phyloP scores from a whole-genome alignment of 2,329 filamentous ascomycete species.

The Monilinia vaccinii-corymbosi region DNA sequence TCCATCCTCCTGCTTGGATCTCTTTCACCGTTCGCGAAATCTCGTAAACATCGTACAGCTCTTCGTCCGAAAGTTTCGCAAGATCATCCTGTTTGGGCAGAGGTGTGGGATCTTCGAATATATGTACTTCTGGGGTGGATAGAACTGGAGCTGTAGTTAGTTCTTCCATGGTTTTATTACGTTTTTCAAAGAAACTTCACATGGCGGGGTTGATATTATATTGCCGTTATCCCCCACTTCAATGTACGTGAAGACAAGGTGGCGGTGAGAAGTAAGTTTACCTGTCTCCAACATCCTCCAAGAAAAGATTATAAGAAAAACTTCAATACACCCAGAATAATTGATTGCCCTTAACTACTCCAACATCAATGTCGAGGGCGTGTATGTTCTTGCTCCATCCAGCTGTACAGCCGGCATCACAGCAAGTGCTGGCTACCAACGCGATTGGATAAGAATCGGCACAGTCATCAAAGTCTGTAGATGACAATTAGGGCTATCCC shows the following conservation, averaged over 20 bases:
- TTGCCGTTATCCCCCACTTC: too few relatives aligned
- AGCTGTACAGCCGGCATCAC: too few relatives aligned
- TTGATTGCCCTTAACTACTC: too few relatives aligned
- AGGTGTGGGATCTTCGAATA: conserved; percentile 43
- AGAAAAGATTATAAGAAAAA: too few relatives aligned
- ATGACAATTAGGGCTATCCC: too few relatives aligned
- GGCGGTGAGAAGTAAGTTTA: background rate
- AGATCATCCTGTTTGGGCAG: background rate
- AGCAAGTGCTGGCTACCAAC: too few relatives aligned
- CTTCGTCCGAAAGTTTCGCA: conserved; percentile 43
- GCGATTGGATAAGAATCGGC: too few relatives aligned
- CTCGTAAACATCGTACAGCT: conserved; percentile 73
- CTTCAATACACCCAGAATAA: too few relatives aligned
- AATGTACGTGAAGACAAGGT: background rate
- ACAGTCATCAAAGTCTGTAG: too few relatives aligned
- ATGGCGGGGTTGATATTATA: conserved; percentile 2
- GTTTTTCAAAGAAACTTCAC: conserved; percentile 7
- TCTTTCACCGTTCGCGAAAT: conserved; percentile 70
- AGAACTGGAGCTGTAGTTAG: conserved; percentile 44
- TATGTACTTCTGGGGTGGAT: conserved; percentile 53
- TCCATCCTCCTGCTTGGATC: conserved; percentile 63
- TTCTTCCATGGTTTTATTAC: conserved; percentile 7
- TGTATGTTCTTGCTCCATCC: too few relatives aligned
- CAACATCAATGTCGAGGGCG: too few relatives aligned
- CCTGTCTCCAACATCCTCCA: too few relatives aligned